phyloP scores from a whole-genome alignment of 148 eudicot species.

The Agrostemma githago region DNA sequence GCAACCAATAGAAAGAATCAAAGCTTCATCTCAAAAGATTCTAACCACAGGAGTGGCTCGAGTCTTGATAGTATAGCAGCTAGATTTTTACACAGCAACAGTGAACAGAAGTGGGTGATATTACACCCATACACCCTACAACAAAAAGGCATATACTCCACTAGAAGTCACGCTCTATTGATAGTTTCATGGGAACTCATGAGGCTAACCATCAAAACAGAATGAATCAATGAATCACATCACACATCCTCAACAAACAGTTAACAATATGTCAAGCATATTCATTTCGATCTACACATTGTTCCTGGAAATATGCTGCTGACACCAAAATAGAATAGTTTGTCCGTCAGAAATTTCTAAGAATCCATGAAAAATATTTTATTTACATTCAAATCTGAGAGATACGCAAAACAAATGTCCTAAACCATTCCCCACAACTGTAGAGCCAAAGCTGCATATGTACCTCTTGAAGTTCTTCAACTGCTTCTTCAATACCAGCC shows the following conservation, averaged over 20 bases:
- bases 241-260: background rate
- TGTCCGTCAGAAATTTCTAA: background rate
- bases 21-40: background rate
- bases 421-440: background rate
- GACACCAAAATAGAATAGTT: background rate
- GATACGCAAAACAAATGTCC: background rate
- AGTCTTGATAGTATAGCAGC: background rate
- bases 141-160: background rate
- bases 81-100: background rate
- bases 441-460: constrained; percentile 5
- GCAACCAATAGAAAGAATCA: background rate
- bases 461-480: constrained; percentile 97
- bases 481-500: constrained; percentile 94
- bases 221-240: background rate
- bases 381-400: background rate
- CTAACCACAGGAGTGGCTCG: background rate
- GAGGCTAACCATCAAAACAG: background rate
- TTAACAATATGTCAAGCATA: background rate
- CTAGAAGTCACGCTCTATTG: background rate
- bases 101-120: background rate
- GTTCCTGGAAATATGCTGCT: background rate
- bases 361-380: background rate
- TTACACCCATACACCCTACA: background rate
- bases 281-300: background rate
- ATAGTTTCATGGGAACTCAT: background rate